Conservation (phyloP, 768 basidiomycete species). For the Wakefieldia striispora region DNA sequence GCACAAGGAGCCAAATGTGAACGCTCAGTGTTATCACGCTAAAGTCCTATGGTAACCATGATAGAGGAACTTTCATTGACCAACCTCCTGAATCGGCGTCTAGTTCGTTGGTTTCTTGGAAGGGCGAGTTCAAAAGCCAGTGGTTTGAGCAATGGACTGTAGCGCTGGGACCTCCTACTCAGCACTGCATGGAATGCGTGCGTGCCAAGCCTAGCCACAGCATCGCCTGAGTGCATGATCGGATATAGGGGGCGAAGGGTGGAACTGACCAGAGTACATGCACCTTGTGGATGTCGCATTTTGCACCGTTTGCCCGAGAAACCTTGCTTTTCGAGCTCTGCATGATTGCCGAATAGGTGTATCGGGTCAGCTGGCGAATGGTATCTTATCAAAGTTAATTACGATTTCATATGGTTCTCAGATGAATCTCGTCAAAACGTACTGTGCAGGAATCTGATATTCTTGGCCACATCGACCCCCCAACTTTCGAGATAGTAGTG, state of each 20-base stretch:
- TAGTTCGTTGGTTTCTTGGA: slow-evolving; percentile 42
- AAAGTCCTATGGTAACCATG: slow-evolving; percentile 25
- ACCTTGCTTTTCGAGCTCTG: slow-evolving; percentile 43
- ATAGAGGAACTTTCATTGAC: slow-evolving; percentile 33
- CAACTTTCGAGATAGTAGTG: slow-evolving; percentile 73
- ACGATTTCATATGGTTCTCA: not conserved
- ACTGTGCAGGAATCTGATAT: slow-evolving; percentile 56
- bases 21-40: too few species aligned
- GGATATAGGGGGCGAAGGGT: not conserved
- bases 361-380: slow-evolving; percentile 58
- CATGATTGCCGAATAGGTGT: slow-evolving; percentile 51
- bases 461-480: slow-evolving; percentile 45
- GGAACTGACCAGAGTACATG: slow-evolving; percentile 59
- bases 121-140: slow-evolving; percentile 52
- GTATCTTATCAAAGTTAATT: slow-evolving; percentile 43
- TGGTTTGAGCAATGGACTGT: slow-evolving; percentile 44
- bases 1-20: too few species aligned
- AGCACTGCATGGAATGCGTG: slow-evolving; percentile 76
- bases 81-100: slow-evolving; percentile 45
- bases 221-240: slow-evolving; percentile 4
- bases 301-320: slow-evolving; percentile 37
- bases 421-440: slow-evolving; percentile 17
- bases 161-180: slow-evolving; percentile 48
- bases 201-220: slow-evolving; percentile 63
- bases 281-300: slow-evolving; percentile 45